These are phyloP conservation scores for Trypanosoma mega DNA, from an alignment of 208 protist genomes.

Conservation along the genomic window DNA sequence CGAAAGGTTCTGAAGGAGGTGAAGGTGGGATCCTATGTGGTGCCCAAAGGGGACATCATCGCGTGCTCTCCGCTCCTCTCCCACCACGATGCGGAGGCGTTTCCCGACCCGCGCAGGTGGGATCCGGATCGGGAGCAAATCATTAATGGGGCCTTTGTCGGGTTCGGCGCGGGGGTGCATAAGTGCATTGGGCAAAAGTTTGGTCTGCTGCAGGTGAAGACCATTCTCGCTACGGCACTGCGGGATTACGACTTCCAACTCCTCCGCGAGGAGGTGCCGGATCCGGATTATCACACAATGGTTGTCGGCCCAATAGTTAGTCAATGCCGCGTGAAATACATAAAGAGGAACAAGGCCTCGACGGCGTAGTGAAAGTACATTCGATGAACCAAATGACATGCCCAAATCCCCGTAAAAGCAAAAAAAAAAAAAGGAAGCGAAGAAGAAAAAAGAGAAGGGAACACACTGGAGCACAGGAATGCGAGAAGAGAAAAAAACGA, in stretches of 20 bases:
- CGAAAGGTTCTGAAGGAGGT: slow-evolving; percentile 84
- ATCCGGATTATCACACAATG: slow-evolving; percentile 89
- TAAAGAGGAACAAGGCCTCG: slow-evolving; percentile 48
- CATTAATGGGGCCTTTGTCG: slow-evolving; percentile 76
- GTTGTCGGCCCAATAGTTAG: slow-evolving; percentile 75
- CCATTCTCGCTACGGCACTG: slow-evolving; percentile 82
- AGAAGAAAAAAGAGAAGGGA: neutral
- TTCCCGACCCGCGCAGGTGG: slow-evolving; percentile 78
- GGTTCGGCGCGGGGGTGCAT: slow-evolving; percentile 89
- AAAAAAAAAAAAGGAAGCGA: neutral
- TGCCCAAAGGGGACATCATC: slow-evolving; percentile 90
- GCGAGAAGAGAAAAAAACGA: neutral
- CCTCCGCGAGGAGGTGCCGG: slow-evolving; percentile 52
- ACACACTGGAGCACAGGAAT: neutral
- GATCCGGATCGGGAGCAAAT: slow-evolving; percentile 88
- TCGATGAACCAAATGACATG: neutral
- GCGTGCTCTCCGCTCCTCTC: slow-evolving; percentile 80
- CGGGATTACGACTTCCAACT: slow-evolving; percentile 90
- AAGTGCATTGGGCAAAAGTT: slow-evolving; percentile 95
- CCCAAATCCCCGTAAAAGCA: neutral
- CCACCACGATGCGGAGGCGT: slow-evolving; percentile 82
- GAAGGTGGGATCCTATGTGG: slow-evolving; percentile 72
- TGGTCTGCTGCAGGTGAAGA: slow-evolving; percentile 92
- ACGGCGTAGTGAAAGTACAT: neutral
- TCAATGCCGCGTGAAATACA: slow-evolving; percentile 77